phyloP scores from a whole-genome alignment of 176 grass and related monocot genomes.

The Typha latifolia region DNA sequence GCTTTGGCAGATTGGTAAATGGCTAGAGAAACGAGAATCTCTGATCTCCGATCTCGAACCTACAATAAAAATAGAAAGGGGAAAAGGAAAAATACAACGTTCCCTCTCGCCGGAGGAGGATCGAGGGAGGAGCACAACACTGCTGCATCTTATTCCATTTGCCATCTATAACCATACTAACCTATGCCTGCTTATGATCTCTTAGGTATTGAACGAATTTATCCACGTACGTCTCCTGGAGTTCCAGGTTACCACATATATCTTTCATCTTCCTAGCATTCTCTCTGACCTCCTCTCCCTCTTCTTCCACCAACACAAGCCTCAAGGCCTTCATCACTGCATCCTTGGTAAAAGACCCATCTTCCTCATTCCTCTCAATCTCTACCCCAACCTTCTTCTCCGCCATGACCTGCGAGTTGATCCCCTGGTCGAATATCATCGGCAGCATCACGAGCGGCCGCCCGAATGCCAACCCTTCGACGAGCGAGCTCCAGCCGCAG shows the following conservation, averaged over 20 bases:
- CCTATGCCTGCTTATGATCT: slow-evolving; percentile 3
- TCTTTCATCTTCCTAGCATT: slow-evolving; percentile 30
- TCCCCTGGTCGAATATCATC: slow-evolving; percentile 21
- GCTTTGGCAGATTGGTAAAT: no score
- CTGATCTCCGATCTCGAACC: no score
- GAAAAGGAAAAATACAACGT: no score
- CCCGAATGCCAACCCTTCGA: slow-evolving; percentile 48
- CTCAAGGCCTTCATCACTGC: slow-evolving; percentile 15
- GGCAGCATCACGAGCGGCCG: slow-evolving; percentile 44
- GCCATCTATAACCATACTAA: no score
- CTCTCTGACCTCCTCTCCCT: slow-evolving; percentile 2
- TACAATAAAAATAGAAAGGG: no score
- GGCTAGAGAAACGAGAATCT: no score
- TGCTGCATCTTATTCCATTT: no score
- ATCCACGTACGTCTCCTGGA: slow-evolving; percentile 24
- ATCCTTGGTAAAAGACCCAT: slow-evolving; percentile 28
- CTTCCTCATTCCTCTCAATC: slow-evolving; percentile 21
- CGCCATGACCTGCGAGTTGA: slow-evolving; percentile 22
- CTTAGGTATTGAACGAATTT: slow-evolving; percentile 14
- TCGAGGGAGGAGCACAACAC: no score
- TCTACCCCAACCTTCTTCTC: slow-evolving; percentile 8
- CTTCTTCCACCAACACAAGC: slow-evolving; percentile 27
- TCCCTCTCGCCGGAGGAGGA: no score
- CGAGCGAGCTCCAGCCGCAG: slow-evolving; percentile 49
- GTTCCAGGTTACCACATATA: slow-evolving; percentile 5